Evolutionary conservation across 257 asterid species (phyloP), one percentile per base, ranked within the genome.

Genomic region (Craterostigma plantagineum): DNA sequence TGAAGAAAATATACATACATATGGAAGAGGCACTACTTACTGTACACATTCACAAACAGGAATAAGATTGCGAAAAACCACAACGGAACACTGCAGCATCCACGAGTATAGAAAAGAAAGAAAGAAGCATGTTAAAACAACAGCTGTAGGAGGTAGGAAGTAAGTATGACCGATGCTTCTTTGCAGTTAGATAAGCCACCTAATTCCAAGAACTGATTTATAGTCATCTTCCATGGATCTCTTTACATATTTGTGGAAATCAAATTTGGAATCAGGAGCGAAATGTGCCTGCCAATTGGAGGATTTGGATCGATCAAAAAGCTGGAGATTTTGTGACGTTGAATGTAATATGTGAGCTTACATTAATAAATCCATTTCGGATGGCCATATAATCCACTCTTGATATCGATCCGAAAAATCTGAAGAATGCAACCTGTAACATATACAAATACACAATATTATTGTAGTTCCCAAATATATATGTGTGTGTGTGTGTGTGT

Each of bases 201-300:
- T 77, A 48, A 77, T 72, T 16, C 91, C 91, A 42, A 77, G 16
- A 7, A 73, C 91, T 4, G 68, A 65, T 56, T 70, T 77, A 54
- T 56, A 77, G 44, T 77, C 91, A 51, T 77, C 91, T 57, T 77
- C 63, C 91, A 77, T 77, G 16, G 83, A 77, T 55, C 91, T 64
- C 50, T 67, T 70, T 37, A 77, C 61, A 63, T 77, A 73, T 37
- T 65, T 73, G 54, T 73, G 79, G 66, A 77, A 77, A 54, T 77
- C 76, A 51, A 77, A 77, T 61, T 70, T 73, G 35, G 67, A 37
- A 52, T 77, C 70, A 3, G 79, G 75, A 9, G 80, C 71, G 50
- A 77, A 73, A 61, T 77, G 79, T 7, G 83, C 91, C 91, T 77
- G 62, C 54, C 63, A 23, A 23, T 23, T 23, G 30, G 30, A 23